Evolutionary conservation across 2,329 filamentous ascomycete species (phyloP).

Genomic region (Beauveria brongniartii): DNA sequence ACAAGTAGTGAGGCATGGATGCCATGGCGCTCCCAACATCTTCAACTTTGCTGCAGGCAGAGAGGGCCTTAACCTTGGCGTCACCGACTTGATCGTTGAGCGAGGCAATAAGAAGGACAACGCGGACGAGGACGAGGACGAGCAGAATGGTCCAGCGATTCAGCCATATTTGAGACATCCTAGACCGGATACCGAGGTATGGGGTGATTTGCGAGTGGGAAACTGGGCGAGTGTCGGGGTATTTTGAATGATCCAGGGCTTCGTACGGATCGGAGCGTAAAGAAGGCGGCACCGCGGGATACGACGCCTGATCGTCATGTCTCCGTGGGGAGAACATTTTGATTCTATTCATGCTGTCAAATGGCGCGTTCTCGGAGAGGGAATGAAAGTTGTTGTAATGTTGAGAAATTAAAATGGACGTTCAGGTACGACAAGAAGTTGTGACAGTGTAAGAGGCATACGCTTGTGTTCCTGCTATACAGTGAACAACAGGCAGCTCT

Average conservation of each 20-base stretch:
- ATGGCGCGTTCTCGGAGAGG: background rate
- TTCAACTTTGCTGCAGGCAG: constrained; percentile 87
- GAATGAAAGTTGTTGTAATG: background rate
- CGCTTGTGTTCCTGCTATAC: constrained; percentile 10
- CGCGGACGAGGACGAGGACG: constrained; percentile 72
- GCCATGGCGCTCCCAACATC: constrained; percentile 91
- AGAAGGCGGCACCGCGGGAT: constrained; percentile 30
- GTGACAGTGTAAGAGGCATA: constrained; percentile 3
- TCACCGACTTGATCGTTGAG: constrained; percentile 67
- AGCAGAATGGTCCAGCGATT: constrained; percentile 94
- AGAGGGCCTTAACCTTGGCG: constrained; percentile 73
- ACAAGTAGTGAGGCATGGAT: constrained; percentile 95
- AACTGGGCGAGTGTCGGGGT: constrained; percentile 32
- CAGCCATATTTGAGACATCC: constrained; percentile 93
- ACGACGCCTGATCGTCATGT: constrained; percentile 22
- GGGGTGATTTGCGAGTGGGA: constrained; percentile 70
- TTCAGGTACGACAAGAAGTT: background rate
- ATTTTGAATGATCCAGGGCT: constrained; percentile 24
- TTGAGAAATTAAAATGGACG: background rate
- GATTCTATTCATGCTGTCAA: constrained; percentile 22
- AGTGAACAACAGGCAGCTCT: constrained; percentile 9
- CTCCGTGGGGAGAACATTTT: constrained; percentile 31
- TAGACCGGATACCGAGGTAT: constrained; percentile 81
- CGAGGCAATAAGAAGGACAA: constrained; percentile 66
- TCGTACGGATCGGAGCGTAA: constrained; percentile 30